Conservation (phyloP, 192 early-diverging fungal genomes). For the Umbelopsis ramanniana region DNA sequence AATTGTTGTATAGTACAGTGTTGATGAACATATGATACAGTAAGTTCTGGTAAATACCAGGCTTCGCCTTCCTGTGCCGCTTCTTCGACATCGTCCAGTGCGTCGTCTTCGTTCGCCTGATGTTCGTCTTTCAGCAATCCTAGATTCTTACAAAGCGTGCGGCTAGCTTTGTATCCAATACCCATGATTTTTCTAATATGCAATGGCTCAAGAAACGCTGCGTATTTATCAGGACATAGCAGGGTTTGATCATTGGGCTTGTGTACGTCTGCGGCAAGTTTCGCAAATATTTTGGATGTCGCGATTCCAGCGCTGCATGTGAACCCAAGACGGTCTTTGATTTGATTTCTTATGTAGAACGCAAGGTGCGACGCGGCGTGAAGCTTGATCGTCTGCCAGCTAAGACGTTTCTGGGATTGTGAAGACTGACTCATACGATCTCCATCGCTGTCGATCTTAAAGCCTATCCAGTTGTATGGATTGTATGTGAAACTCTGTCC, state of each 20-base stretch:
- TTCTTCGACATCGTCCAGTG: neutral
- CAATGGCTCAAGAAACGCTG: neutral
- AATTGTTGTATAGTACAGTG: constrained; percentile 10
- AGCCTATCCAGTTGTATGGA: constrained; percentile 22
- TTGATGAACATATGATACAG: constrained; percentile 16
- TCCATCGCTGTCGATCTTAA: constrained; percentile 7
- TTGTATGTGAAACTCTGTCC: neutral
- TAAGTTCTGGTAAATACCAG: constrained; percentile 16
- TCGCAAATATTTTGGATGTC: constrained; percentile 40
- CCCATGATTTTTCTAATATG: constrained; percentile 24
- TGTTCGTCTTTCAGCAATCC: neutral
- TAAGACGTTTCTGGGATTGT: neutral
- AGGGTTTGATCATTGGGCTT: constrained; percentile 45
- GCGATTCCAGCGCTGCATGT: constrained; percentile 44
- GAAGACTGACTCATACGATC: neutral
- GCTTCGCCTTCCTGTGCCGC: neutral
- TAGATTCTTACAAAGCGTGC: neutral
- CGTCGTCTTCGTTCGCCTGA: too few species aligned
- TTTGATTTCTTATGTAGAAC: constrained; percentile 19
- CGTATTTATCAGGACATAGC: constrained; percentile 6
- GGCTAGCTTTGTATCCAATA: constrained; percentile 12
- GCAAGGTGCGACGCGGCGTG: constrained; percentile 39
- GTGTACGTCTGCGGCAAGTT: constrained; percentile 38
- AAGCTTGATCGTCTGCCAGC: neutral
- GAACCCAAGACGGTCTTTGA: constrained; percentile 27